Base-by-base conservation (phyloP, 441 rosid species). In the Syzygium syzygioides region DNA sequence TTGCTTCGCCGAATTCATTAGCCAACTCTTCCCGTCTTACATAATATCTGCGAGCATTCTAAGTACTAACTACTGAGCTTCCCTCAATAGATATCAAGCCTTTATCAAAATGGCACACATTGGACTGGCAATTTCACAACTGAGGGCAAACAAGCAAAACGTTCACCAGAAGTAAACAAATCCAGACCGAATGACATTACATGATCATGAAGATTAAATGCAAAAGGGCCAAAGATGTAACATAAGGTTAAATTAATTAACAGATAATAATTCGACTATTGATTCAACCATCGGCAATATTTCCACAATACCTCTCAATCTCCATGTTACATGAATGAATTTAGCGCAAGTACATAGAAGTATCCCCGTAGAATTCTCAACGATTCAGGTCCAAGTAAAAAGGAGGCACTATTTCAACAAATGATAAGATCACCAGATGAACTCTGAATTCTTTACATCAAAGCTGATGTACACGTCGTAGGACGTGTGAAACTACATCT, bases 401-500 rank as follows among this genome's bases (percentile, higher is more conserved):
- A 76, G 57, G 57, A 85, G 45, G 41, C 28, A 10, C 45, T 32
- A 52, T n/a, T 85, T 55, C 30, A 41, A 18, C 86, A 85, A 15
- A 53, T 85, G 14, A n/a, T 23, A 76, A 76, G 17, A 37, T 76
- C 87, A 83, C 34, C 87, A 87, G 90, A 87, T 83, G 55, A 66
- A 85, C 18, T 64, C 66, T 17, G 28, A 45, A 68, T 37, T 71
- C 83, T 89, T 45, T 54, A 80, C 59, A 89, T 54, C 50, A 79
- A 64, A 53, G 89, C 71, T 50, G 86, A 57, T 68, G 71, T 86
- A 87, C 88, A 91, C 88, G 34, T 89, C 90, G 92, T 41, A 64
- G 89, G 53, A 34, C 20, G 14, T 12, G 89, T 50, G n/a, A 79
- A 45, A 20, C 90, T 92, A 96, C 99, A 96, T 96, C 92, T 87